Evolutionary conservation across 2,329 filamentous ascomycete genomes (phyloP).

Genomic region (Colletotrichum lindemuthianum): DNA sequence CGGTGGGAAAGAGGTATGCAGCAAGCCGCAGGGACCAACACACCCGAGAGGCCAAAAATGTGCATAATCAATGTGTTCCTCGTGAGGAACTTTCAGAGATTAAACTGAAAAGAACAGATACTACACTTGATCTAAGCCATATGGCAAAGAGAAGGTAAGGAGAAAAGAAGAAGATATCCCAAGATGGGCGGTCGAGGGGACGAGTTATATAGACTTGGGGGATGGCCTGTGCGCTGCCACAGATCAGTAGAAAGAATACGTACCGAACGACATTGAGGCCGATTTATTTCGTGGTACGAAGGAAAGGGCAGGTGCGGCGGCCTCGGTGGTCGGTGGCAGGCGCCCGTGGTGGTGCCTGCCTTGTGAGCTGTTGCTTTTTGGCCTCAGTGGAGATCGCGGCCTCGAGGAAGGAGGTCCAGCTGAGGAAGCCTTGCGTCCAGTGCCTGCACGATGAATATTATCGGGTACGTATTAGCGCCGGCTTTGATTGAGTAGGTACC

Average conservation of each 20-base stretch:
- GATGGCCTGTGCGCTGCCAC: conserved; percentile 7
- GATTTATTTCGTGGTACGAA: conserved; percentile 4
- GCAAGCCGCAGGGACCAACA: conserved; percentile 25
- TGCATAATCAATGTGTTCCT: conserved; percentile 17
- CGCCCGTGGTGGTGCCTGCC: conserved; percentile 4
- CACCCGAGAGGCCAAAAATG: conserved; percentile 23
- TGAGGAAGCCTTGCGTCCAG: not conserved
- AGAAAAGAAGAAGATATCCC: not conserved
- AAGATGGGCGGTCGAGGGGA: not conserved
- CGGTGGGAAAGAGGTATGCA: conserved; percentile 20
- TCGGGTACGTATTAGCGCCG: not conserved
- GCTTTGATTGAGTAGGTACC: not conserved
- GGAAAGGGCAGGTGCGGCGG: not conserved
- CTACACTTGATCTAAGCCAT: conserved; percentile 34
- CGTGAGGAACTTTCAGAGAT: conserved; percentile 22
- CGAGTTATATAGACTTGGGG: conserved; percentile 3
- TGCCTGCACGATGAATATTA: not conserved
- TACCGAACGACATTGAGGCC: not conserved
- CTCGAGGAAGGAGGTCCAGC: not conserved
- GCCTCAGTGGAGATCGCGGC: conserved; percentile 20
- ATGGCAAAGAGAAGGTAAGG: conserved; percentile 21
- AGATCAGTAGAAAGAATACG: conserved; percentile 10
- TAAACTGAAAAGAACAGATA: conserved; percentile 34
- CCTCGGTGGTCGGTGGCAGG: not conserved
- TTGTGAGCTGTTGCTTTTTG: conserved; percentile 6